Evolutionary conservation across 2,329 filamentous ascomycete species (phyloP).

Genomic region (Aspergillus caelatus): DNA sequence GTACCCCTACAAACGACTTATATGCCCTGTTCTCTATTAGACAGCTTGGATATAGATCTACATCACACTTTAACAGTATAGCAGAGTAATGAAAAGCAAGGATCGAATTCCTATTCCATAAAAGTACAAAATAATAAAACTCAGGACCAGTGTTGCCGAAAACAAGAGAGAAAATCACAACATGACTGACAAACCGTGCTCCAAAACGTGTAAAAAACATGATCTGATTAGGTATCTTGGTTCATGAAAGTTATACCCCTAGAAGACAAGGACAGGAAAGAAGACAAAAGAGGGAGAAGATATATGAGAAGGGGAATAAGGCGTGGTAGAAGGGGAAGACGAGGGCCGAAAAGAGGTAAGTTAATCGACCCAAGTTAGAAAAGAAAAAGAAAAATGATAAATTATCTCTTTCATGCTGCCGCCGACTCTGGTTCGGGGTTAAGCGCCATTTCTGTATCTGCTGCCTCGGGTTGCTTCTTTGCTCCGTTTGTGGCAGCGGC

Average conservation of each 20-base stretch:
- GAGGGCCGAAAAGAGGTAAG: background rate
- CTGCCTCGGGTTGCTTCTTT: constrained; percentile 10
- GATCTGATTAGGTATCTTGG: constrained; percentile 5
- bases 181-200: constrained; percentile 1
- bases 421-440: constrained; percentile 16
- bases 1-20: background rate
- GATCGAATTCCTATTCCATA: constrained; percentile 2
- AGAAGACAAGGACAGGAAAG: constrained; percentile 1
- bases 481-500: constrained; percentile 20
- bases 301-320: background rate
- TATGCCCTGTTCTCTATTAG: background rate
- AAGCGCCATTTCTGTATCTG: background rate
- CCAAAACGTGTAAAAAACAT: background rate
- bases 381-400: background rate
- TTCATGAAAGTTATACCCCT: background rate
- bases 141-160: background rate
- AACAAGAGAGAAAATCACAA: background rate
- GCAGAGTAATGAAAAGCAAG: background rate
- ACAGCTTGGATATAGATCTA: background rate
- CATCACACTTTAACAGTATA: background rate
- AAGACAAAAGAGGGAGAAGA: background rate
- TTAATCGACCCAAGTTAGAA: background rate
- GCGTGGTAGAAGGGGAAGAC: background rate
- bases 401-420: constrained; percentile 2
- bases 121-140: constrained; percentile 1